phyloP scores from a whole-genome alignment of 2,329 filamentous ascomycete species.

The Chrysoporthe austroafricana region DNA sequence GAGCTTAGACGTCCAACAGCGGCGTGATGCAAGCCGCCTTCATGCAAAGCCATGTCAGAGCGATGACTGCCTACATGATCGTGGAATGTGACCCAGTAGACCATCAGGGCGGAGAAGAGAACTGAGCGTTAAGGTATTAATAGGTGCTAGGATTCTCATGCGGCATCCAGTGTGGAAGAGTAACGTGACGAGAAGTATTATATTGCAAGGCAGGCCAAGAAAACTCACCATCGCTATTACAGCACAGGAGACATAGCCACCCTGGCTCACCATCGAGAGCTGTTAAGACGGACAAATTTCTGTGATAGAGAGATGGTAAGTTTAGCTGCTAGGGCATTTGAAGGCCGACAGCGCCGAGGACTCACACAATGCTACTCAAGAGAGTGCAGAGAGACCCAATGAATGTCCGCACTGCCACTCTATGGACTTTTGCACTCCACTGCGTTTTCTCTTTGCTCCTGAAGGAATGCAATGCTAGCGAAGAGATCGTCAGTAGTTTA shows the following conservation, averaged over 20 bases:
- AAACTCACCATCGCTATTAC: slow-evolving; percentile 62
- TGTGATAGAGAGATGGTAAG: slow-evolving; percentile 33
- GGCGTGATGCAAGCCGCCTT: background rate
- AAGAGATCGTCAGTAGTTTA: background rate
- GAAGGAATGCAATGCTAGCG: slow-evolving; percentile 58
- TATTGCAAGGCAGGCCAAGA: slow-evolving; percentile 17
- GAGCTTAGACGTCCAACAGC: background rate
- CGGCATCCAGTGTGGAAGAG: background rate
- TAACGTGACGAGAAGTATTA: background rate
- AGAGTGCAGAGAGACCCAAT: slow-evolving; percentile 62
- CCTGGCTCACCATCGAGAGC: slow-evolving; percentile 61
- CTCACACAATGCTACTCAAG: slow-evolving; percentile 60
- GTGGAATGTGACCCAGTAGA: slow-evolving; percentile 53
- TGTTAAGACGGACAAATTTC: slow-evolving; percentile 63
- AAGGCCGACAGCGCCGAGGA: slow-evolving; percentile 18
- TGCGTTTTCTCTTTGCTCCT: slow-evolving; percentile 48
- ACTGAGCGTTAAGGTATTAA: slow-evolving; percentile 42
- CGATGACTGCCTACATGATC: slow-evolving; percentile 37
- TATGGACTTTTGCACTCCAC: slow-evolving; percentile 50
- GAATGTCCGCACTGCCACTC: slow-evolving; percentile 61
- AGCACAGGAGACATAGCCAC: slow-evolving; percentile 69
- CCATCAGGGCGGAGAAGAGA: slow-evolving; percentile 55
- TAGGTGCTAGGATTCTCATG: background rate
- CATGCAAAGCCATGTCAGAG: background rate
- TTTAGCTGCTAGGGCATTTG: background rate